phyloP scores from a whole-genome alignment of 192 early-diverging fungal species.

The Coemansia sp. region DNA sequence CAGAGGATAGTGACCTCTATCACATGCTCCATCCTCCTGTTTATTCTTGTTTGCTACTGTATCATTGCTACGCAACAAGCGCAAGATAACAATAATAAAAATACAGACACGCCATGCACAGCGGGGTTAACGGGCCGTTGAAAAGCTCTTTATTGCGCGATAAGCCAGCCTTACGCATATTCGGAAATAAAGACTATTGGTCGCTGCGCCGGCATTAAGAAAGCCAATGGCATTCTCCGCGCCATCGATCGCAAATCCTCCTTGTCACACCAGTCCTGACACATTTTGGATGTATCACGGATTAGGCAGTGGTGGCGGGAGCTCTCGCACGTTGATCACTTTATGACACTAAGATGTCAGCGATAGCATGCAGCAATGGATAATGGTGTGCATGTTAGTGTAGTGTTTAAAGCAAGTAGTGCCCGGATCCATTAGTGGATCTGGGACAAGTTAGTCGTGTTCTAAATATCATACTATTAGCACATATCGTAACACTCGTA shows the following conservation, averaged over 20 bases:
- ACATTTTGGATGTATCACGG: too few species aligned
- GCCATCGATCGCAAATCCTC: neutral
- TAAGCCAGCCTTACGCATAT: neutral
- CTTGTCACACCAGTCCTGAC: too few species aligned
- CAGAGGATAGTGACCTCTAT: neutral
- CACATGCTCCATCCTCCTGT: neutral
- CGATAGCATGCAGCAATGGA: too few species aligned
- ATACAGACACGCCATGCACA: neutral
- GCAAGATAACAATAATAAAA: neutral
- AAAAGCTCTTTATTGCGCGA: neutral
- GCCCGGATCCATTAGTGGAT: too few species aligned
- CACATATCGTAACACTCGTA: too few species aligned
- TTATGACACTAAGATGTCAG: too few species aligned
- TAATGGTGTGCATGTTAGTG: too few species aligned
- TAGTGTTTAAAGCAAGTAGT: too few species aligned
- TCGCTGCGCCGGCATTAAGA: constrained; percentile 15
- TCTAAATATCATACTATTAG: too few species aligned
- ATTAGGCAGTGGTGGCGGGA: too few species aligned
- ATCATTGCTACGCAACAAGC: neutral
- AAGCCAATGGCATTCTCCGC: constrained; percentile 11
- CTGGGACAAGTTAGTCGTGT: too few species aligned
- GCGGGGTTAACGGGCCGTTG: neutral
- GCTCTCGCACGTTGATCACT: too few species aligned
- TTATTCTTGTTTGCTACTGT: neutral
- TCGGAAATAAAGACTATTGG: neutral